phyloP scores from a whole-genome alignment of 345 rosid species.

The Camelina hispida region DNA sequence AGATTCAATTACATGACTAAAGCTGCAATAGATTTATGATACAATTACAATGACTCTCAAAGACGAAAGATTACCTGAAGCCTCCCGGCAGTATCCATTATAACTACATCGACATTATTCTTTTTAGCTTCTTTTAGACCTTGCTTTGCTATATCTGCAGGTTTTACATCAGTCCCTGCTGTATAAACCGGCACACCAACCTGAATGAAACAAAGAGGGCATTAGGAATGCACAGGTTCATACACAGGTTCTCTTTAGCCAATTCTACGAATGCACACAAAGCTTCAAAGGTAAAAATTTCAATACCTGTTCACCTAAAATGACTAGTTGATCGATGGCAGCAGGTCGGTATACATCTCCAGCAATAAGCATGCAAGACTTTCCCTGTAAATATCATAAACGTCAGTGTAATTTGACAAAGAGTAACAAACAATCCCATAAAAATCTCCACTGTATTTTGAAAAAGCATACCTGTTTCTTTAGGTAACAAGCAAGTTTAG shows the following conservation, averaged over 20 bases:
- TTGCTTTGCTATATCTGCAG: slow-evolving; percentile 86
- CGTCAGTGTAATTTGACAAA: slow-evolving; percentile 31
- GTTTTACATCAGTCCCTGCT: slow-evolving; percentile 86
- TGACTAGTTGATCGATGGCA: slow-evolving; percentile 95
- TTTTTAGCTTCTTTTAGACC: slow-evolving; percentile 86
- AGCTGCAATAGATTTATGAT: slow-evolving; percentile 14
- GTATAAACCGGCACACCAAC: slow-evolving; percentile 89
- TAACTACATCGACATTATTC: slow-evolving; percentile 83
- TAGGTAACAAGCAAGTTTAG: slow-evolving; percentile 87
- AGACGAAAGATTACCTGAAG: slow-evolving; percentile 70
- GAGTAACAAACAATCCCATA: background rate
- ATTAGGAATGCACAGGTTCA: slow-evolving; percentile 40
- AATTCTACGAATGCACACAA: background rate
- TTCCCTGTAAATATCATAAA: slow-evolving; percentile 59
- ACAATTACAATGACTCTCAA: background rate
- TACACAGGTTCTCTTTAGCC: background rate
- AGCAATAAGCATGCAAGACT: slow-evolving; percentile 93
- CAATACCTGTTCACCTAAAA: slow-evolving; percentile 89
- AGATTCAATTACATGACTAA: slow-evolving; percentile 19
- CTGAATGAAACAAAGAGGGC: slow-evolving; percentile 65
- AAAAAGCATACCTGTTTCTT: slow-evolving; percentile 74
- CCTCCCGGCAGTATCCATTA: slow-evolving; percentile 97
- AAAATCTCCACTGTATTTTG: background rate
- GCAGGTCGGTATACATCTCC: slow-evolving; percentile 99
- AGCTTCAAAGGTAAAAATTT: slow-evolving; percentile 28